Conservation (phyloP, 768 basidiomycete genomes). For the Leccinum uliginosum region DNA sequence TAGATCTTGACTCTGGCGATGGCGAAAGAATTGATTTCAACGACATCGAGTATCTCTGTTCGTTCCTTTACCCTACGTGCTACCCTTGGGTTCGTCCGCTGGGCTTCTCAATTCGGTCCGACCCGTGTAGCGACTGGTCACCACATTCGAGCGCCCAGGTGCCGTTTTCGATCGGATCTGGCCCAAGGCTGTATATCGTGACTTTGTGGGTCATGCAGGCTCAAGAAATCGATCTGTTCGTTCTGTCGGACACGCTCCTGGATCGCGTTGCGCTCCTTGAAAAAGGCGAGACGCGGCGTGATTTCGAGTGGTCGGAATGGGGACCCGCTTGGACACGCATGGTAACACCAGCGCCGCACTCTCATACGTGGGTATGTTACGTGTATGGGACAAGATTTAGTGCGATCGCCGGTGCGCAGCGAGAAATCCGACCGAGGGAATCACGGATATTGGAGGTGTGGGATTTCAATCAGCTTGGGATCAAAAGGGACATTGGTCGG, state of each 20-base stretch:
- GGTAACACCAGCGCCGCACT: constrained; percentile 32
- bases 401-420: constrained; percentile 17
- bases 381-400: constrained; percentile 48
- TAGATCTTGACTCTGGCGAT: constrained; percentile 37
- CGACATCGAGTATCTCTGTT: constrained; percentile 32
- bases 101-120: constrained; percentile 45
- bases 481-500: constrained; percentile 25
- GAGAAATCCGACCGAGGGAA: constrained; percentile 7
- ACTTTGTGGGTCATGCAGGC: constrained; percentile 37
- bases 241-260: constrained; percentile 37
- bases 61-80: constrained; percentile 42
- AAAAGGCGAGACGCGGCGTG: constrained; percentile 12
- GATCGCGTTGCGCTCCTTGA: constrained; percentile 19
- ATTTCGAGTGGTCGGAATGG: constrained; percentile 49
- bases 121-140: constrained; percentile 47
- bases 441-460: constrained; percentile 35
- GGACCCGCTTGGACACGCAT: constrained; percentile 46
- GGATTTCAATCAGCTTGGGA: constrained; percentile 48
- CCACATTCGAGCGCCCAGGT: constrained; percentile 31
- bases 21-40: constrained; percentile 27
- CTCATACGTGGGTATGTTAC: constrained; percentile 55
- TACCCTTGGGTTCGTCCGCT: constrained; percentile 23
- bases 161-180: constrained; percentile 45
- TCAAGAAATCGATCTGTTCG: constrained; percentile 37
- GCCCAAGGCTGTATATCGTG: constrained; percentile 44